Evolutionary conservation across 2,329 filamentous ascomycete genomes (phyloP).

Genomic region (Xylariaceae sp.): DNA sequence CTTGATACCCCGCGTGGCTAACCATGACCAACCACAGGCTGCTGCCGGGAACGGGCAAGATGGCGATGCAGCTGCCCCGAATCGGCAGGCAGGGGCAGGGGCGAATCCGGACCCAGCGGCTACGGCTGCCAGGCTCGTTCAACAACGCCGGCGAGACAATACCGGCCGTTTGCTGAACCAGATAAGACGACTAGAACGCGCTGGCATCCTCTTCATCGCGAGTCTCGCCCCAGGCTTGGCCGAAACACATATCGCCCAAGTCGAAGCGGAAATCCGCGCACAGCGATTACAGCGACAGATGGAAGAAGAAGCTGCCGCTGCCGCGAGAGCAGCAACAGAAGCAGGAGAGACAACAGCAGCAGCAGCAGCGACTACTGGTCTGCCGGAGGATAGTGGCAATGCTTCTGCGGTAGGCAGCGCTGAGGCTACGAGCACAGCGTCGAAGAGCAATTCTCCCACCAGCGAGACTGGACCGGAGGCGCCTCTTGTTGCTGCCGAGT

Average conservation of each 20-base stretch:
- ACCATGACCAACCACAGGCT: constrained; percentile 22
- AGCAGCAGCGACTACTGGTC: constrained; percentile 2
- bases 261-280: constrained; percentile 46
- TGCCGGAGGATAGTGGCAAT: not conserved
- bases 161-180: constrained; percentile 46
- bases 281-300: constrained; percentile 42
- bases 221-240: constrained; percentile 62
- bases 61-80: constrained; percentile 9
- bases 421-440: too few species aligned
- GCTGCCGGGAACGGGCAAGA: constrained; percentile 28
- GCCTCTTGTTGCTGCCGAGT: too few species aligned
- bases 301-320: constrained; percentile 35
- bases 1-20: constrained; percentile 48
- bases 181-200: constrained; percentile 51
- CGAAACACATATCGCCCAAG: constrained; percentile 57
- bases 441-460: too few species aligned
- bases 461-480: too few species aligned
- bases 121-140: constrained; percentile 50
- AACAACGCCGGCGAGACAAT: constrained; percentile 40
- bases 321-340: constrained; percentile 27
- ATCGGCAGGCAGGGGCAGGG: not conserved
- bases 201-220: constrained; percentile 57
- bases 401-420: too few species aligned
- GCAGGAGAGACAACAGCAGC: constrained; percentile 8
- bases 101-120: constrained; percentile 39